Conservation (phyloP, 1,284 basidiomycete genomes). For the Laetiporus sulphureus region DNA sequence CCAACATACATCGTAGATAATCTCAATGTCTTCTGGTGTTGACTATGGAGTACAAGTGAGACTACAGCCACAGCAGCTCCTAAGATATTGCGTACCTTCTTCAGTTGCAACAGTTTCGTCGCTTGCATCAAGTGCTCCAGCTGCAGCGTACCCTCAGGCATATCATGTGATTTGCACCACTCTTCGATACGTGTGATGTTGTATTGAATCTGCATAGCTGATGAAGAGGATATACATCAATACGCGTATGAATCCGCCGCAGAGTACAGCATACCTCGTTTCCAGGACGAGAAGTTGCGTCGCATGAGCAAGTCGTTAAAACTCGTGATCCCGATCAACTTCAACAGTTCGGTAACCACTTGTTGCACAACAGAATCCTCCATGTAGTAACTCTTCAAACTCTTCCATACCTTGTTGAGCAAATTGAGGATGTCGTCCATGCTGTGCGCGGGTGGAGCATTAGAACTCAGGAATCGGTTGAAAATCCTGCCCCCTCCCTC, state of each 20-base stretch:
- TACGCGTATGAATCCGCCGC: slow-evolving; percentile 1
- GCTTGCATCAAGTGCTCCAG: slow-evolving; percentile 99
- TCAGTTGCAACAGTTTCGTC: slow-evolving; percentile 95
- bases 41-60: slow-evolving; percentile 43
- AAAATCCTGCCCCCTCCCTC: slow-evolving; percentile 92
- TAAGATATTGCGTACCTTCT: slow-evolving; percentile 64
- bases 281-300: slow-evolving; percentile 99
- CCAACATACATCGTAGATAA: slow-evolving; percentile 99
- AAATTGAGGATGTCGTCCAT: slow-evolving; percentile 99
- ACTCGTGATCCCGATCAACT: slow-evolving; percentile 94
- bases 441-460: slow-evolving; percentile 83
- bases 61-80: not conserved
- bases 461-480: slow-evolving; percentile 85
- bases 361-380: slow-evolving; percentile 98
- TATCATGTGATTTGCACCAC: slow-evolving; percentile 97
- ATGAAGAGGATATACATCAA: too few relatives aligned
- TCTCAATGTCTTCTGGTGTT: slow-evolving; percentile 91
- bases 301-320: slow-evolving; percentile 99
- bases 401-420: slow-evolving; percentile 98
- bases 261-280: slow-evolving; percentile 64
- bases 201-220: slow-evolving; percentile 99
- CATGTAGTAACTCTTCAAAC: slow-evolving; percentile 98
- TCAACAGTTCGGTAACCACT: slow-evolving; percentile 93
- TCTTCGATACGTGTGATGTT: slow-evolving; percentile 98
- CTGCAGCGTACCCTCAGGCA: slow-evolving; percentile 98